Conservation (phyloP, 1,139 yeast species). For the Diutina ranongensis region DNA sequence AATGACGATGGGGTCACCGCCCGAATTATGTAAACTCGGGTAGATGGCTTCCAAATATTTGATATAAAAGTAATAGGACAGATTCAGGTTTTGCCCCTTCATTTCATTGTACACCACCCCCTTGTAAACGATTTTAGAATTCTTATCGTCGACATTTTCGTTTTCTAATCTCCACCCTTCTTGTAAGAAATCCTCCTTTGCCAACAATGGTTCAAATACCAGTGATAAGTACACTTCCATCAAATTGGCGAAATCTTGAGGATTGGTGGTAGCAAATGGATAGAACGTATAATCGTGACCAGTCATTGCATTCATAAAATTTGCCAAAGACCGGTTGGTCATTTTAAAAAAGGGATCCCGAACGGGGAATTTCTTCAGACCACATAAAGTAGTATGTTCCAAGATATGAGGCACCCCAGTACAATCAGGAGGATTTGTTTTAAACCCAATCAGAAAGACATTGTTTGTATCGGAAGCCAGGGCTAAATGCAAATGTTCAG, state of each 20-base stretch:
- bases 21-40: conserved; percentile 78
- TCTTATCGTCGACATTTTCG: conserved; percentile 41
- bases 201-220: conserved; percentile 69
- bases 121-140: conserved; percentile 59
- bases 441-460: conserved; percentile 83
- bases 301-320: conserved; percentile 98
- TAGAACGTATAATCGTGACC: conserved; percentile 93
- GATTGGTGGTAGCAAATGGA: conserved; percentile 92
- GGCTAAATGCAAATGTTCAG: conserved; percentile 78
- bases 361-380: conserved; percentile 82
- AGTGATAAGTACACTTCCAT: conserved; percentile 86
- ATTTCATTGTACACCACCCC: conserved; percentile 97
- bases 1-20: conserved; percentile 85
- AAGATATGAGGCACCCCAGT: conserved; percentile 95
- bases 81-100: conserved; percentile 94
- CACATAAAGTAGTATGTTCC: conserved; percentile 93
- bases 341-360: conserved; percentile 96
- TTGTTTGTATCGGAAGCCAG: conserved; percentile 65
- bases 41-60: conserved; percentile 78
- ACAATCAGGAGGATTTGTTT: conserved; percentile 86
- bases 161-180: conserved; percentile 98
- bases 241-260: conserved; percentile 67
- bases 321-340: conserved; percentile 78
- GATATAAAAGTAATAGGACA: conserved; percentile 77
- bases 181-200: conserved; percentile 76